Evolutionary conservation across 1,284 basidiomycete genomes (phyloP), one percentile per base, ranked within the genome.

Genomic region (Rhodotorula sp.): DNA sequence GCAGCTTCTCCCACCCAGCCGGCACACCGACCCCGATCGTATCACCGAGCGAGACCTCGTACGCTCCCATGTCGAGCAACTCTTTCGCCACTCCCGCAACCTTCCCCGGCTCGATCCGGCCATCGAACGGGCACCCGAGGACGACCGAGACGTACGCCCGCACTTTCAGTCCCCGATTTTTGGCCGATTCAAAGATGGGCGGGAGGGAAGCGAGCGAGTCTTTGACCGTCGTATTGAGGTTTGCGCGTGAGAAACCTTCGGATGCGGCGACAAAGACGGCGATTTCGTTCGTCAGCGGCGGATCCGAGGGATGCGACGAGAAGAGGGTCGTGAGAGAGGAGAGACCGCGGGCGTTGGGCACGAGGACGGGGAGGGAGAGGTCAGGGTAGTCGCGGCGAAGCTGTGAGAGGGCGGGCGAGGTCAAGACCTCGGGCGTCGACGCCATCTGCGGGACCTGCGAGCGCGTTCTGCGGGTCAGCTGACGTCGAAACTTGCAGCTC

Each of bases 31-130:
- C 87, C 0, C 94, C 94, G 2, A 92, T 91, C 2, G 94, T 98
- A 81, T 98, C 94, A 0, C 92, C 93, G 44, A 97, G 81, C 72
- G 89, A 91, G 60, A 97, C 87, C 79, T 98, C 91, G 81, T 95
- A 96, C 79, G 92, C 95, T 0, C 94, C 94, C 90, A 96, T 94
- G 67, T 92, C 87, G 8, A 88, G 75, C 34, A 98, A 80, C 72
- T 85, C 86, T 71, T 85, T 86, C 0, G 90, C 83, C 19, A 96
- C 87, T 29, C 88, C 85, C 55, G 88, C 84, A 10, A 94, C 92
- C 27, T 82, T 81, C 53, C 81, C 81, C 2, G 86, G 86, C 68
- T 89, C 87, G n/a, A 91, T 88, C 13, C 82, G 82, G 2, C 94
- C 94, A 29, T 88, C 85, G 80, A 90, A 96, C 1, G 94, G 94